Evolutionary conservation across 176 grass and related monocot species (phyloP).

Genomic region (Pharus latifolius): DNA sequence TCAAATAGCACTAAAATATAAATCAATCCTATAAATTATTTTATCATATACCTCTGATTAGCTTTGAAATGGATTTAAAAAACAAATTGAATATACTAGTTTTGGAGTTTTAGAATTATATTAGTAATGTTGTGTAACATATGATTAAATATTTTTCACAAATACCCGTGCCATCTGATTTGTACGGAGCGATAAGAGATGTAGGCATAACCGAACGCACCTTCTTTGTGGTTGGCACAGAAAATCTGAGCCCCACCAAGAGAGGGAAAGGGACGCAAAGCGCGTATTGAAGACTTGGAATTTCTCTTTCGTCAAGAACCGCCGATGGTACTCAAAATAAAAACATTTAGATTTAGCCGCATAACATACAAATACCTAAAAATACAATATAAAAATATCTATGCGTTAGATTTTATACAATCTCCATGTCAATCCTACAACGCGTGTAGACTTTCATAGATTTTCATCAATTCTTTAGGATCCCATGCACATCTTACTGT

Average conservation of each 20-base stretch:
- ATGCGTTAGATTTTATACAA: not conserved
- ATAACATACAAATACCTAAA: not conserved
- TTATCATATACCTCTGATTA: too few relatives aligned
- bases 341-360: not conserved
- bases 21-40: too few relatives aligned
- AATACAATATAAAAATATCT: not conserved
- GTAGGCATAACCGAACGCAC: too few relatives aligned
- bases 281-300: slow-evolving; percentile 6
- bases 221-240: too few relatives aligned
- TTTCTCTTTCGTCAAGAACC: not conserved
- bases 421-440: slow-evolving; percentile 29
- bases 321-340: not conserved
- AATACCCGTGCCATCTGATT: too few relatives aligned
- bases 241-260: slow-evolving; percentile 17
- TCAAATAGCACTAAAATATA: too few relatives aligned
- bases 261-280: slow-evolving; percentile 13
- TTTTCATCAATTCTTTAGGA: not conserved
- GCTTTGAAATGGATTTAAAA: too few relatives aligned
- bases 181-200: too few relatives aligned
- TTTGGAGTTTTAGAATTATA: too few relatives aligned
- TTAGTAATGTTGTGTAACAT: too few relatives aligned
- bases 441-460: slow-evolving; percentile 23
- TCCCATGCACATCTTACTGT: not conserved
- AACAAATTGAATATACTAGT: too few relatives aligned
- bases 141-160: too few relatives aligned